phyloP scores from a whole-genome alignment of 352 stramenopile genomes.

The Globisporangium barbulae region DNA sequence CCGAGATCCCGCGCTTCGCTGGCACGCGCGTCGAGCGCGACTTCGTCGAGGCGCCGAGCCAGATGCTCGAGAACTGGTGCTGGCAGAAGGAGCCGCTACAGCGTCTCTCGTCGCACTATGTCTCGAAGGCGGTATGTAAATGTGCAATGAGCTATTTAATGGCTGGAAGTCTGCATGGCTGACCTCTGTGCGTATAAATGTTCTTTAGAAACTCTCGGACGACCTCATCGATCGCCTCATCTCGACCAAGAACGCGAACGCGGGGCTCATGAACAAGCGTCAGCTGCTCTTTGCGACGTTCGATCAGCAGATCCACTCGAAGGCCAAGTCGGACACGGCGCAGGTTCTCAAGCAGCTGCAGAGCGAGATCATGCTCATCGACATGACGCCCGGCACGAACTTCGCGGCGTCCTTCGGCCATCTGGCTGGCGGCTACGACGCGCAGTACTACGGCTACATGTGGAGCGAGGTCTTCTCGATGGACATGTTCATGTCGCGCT shows the following conservation, averaged over 20 bases:
- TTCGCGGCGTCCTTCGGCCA: conserved; percentile 85
- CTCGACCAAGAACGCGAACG: conserved; percentile 84
- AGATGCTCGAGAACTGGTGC: conserved; percentile 92
- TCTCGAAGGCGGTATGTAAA: conserved; percentile 48
- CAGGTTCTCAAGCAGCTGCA: conserved; percentile 80
- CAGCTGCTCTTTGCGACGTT: conserved; percentile 81
- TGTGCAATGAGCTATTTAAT: background rate
- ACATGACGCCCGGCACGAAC: conserved; percentile 84
- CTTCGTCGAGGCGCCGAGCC: conserved; percentile 89
- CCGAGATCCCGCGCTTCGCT: conserved; percentile 72
- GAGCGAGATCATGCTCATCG: conserved; percentile 83
- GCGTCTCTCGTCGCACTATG: conserved; percentile 84
- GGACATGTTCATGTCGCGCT: conserved; percentile 88
- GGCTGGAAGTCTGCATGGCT: background rate
- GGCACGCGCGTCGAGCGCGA: conserved; percentile 80
- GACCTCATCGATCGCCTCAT: conserved; percentile 81
- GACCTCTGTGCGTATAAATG: conserved; percentile 3
- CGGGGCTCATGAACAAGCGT: conserved; percentile 77
- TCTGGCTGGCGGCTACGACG: conserved; percentile 73
- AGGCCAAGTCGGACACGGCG: conserved; percentile 76
- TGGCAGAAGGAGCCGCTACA: conserved; percentile 86
- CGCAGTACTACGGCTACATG: conserved; percentile 88
- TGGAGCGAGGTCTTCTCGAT: conserved; percentile 89
- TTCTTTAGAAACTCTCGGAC: conserved; percentile 66
- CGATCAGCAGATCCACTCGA: conserved; percentile 85